Evolutionary conservation across 805 yeast species (phyloP).

Genomic region (Wilhelminamyces savonicus): DNA sequence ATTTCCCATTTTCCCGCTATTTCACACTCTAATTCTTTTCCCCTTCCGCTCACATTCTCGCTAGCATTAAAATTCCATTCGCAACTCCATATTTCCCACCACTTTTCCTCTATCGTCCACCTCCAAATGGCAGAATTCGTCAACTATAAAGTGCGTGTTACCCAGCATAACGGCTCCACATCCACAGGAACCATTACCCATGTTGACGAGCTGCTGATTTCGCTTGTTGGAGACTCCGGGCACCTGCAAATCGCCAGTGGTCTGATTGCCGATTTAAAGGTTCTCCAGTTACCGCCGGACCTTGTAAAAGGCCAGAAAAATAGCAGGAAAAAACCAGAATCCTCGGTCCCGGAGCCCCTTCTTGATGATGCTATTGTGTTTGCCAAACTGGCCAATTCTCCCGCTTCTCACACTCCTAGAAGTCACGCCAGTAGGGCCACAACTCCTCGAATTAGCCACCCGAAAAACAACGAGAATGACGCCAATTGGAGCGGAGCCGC

Average conservation of each 20-base stretch:
- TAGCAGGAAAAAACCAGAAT: constrained; percentile 7
- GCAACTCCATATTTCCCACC: no score
- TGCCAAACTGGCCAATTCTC: constrained; percentile 8
- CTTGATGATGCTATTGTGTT: constrained; percentile 25
- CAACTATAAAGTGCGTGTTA: constrained; percentile 34
- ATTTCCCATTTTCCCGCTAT: no score
- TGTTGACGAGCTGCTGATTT: constrained; percentile 23
- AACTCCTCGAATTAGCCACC: constrained; percentile 4
- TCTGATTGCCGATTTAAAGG: constrained; percentile 49
- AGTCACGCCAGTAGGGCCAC: constrained; percentile 2
- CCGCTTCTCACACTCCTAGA: constrained; percentile 2
- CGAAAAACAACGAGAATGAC: constrained; percentile 27
- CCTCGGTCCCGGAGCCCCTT: constrained; percentile 1
- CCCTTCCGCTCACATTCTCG: no score
- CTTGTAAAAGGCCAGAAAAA: constrained; percentile 10
- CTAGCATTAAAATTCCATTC: no score
- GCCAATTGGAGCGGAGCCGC: constrained; percentile 43
- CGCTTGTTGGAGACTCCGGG: constrained; percentile 10
- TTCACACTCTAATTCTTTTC: no score
- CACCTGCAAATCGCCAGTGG: constrained; percentile 21
- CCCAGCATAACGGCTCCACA: constrained; percentile 31
- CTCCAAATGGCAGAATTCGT: constrained; percentile 31
- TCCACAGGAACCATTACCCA: constrained; percentile 27
- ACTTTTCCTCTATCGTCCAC: no score
- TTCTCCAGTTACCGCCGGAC: constrained; percentile 45